These are phyloP conservation scores for Melanogaster broomeanus DNA, from an alignment of 768 basidiomycete genomes.

Conservation along the genomic window DNA sequence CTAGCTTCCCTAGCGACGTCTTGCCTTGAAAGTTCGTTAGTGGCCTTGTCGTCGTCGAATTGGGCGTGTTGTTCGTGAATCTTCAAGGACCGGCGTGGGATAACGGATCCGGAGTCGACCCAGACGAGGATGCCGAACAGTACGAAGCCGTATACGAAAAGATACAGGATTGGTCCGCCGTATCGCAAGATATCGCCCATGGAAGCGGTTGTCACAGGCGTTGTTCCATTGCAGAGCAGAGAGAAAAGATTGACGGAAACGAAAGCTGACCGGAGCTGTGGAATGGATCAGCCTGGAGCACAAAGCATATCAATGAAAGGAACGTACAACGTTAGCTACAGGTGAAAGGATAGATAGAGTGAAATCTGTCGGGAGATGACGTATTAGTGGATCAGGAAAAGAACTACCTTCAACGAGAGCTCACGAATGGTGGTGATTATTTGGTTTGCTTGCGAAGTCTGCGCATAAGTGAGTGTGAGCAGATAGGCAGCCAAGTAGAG, in stretches of 20 bases:
- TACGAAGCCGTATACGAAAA: slow-evolving; percentile 58
- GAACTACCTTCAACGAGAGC: slow-evolving; percentile 10
- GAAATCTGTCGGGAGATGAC: slow-evolving; percentile 45
- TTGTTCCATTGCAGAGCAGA: slow-evolving; percentile 62
- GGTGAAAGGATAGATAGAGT: slow-evolving; percentile 68
- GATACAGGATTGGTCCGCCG: slow-evolving; percentile 76
- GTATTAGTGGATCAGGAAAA: not conserved
- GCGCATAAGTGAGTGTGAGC: slow-evolving; percentile 72
- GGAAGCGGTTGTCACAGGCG: slow-evolving; percentile 45
- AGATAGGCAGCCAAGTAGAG: slow-evolving; percentile 69
- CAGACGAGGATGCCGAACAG: slow-evolving; percentile 68
- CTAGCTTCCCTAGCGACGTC: slow-evolving; percentile 61
- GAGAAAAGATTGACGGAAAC: slow-evolving; percentile 81
- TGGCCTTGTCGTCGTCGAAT: slow-evolving; percentile 12
- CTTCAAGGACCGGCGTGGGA: slow-evolving; percentile 40
- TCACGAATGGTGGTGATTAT: slow-evolving; percentile 63
- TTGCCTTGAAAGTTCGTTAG: slow-evolving; percentile 29
- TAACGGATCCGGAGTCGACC: slow-evolving; percentile 66
- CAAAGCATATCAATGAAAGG: not conserved
- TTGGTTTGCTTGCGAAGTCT: slow-evolving; percentile 49
- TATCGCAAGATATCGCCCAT: slow-evolving; percentile 58
- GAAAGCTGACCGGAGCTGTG: slow-evolving; percentile 63
- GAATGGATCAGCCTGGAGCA: not conserved
- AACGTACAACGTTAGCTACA: slow-evolving; percentile 65
- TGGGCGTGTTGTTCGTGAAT: slow-evolving; percentile 13